Percentiles rank a stretch among this genome's conserved stretches.
These are phyloP conservation scores for Asterella californica DNA, from an alignment of 225 moss, liverwort and hornwort genomes.

Conservation along the genomic window DNA sequence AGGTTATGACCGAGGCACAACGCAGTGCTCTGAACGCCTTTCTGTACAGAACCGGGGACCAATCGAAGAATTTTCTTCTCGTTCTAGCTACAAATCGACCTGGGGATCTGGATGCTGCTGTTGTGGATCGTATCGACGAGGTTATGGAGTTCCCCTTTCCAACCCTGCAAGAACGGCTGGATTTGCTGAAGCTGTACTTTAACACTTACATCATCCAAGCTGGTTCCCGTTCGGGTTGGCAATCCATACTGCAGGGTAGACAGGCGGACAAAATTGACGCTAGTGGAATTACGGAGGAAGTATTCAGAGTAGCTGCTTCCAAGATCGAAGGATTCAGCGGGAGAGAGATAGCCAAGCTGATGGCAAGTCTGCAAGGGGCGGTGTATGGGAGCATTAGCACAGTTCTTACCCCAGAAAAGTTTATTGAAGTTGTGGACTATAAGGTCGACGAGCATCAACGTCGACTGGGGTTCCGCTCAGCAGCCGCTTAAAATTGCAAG, in stretches of 20 bases:
- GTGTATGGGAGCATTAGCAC: conserved; percentile 78
- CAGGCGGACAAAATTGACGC: conserved; percentile 68
- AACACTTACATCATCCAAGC: conserved; percentile 69
- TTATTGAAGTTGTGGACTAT: conserved; percentile 77
- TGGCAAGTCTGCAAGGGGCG: conserved; percentile 92
- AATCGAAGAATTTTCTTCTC: conserved; percentile 78
- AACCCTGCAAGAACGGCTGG: conserved; percentile 66
- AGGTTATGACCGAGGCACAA: conserved; percentile 86
- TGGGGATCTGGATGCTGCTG: conserved; percentile 79
- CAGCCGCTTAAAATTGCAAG: not conserved
- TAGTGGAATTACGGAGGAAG: conserved; percentile 61
- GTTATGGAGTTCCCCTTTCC: conserved; percentile 86
- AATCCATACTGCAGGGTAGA: conserved; percentile 50
- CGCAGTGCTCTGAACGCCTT: conserved; percentile 96
- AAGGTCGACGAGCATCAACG: conserved; percentile 81
- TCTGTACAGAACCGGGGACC: conserved; percentile 91
- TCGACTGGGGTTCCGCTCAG: conserved; percentile 9
- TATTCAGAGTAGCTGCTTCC: conserved; percentile 60
- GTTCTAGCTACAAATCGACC: conserved; percentile 95
- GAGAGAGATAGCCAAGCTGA: conserved; percentile 92
- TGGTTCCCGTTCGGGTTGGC: conserved; percentile 61
- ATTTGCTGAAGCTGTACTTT: conserved; percentile 71
- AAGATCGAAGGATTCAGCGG: conserved; percentile 77
- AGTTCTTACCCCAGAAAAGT: conserved; percentile 60
- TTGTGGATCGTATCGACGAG: conserved; percentile 90